These are phyloP conservation scores for Podaxis sp. DNA, from an alignment of 768 basidiomycete species.

Conservation along the genomic window DNA sequence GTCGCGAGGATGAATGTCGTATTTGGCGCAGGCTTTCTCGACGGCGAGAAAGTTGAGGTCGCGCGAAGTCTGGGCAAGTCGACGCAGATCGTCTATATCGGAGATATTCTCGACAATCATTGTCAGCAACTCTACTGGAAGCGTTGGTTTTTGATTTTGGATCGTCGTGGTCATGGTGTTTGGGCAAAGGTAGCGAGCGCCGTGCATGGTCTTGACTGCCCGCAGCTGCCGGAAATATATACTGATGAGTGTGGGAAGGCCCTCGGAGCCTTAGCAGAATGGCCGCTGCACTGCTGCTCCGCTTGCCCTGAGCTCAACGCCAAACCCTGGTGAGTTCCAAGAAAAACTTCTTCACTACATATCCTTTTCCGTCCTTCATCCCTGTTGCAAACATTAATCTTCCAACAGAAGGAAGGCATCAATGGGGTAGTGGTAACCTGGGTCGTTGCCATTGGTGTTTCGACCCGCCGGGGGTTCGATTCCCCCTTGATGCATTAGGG, in stretches of 20 bases:
- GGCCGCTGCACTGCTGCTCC: neutral
- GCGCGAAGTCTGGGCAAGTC: constrained; percentile 4
- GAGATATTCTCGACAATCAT: constrained; percentile 1
- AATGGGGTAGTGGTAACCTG: constrained; percentile 10
- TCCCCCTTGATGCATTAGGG: constrained; percentile 53
- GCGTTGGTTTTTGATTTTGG: neutral
- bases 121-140: constrained; percentile 1
- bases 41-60: constrained; percentile 10
- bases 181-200: neutral
- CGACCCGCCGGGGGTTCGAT: constrained; percentile 88
- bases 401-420: neutral
- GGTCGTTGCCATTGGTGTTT: constrained; percentile 17
- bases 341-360: neutral
- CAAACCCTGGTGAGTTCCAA: neutral
- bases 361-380: neutral
- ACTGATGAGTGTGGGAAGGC: neutral
- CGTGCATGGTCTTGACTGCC: neutral
- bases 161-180: neutral
- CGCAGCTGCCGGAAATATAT: neutral
- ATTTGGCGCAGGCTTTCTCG: neutral
- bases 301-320: neutral
- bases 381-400: too few species aligned
- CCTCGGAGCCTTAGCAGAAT: neutral
- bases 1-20: neutral
- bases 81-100: constrained; percentile 1